A percentile compares a stretch with the other conserved stretches of the same genome.
phyloP scores from a whole-genome alignment of 129 eudicot species.

The Lactuca sativa region DNA sequence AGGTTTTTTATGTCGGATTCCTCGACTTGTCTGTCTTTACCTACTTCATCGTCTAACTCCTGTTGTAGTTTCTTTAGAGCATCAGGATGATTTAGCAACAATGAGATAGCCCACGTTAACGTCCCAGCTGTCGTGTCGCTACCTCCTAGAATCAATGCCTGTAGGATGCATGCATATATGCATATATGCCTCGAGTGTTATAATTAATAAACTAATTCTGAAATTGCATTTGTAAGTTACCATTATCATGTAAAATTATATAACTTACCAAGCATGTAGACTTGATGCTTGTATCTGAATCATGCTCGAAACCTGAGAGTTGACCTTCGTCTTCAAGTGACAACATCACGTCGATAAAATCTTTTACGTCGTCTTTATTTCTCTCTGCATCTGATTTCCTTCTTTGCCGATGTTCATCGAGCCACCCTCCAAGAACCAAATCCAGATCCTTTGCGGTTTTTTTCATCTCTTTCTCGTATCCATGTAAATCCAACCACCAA shows the following conservation, averaged over 20 bases:
- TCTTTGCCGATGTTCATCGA: constrained; percentile 34
- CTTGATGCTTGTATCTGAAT: constrained; percentile 31
- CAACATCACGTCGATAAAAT: constrained; percentile 37
- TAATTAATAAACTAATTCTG: no score
- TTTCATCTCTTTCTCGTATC: constrained; percentile 37
- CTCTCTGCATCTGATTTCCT: background rate
- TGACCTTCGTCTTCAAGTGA: constrained; percentile 31
- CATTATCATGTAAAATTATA: no score
- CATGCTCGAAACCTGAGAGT: constrained; percentile 10
- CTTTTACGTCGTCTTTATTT: constrained; percentile 5
- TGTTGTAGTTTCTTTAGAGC: constrained; percentile 28
- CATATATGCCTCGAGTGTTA: no score
- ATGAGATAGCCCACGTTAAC: constrained; percentile 35
- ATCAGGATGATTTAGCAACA: constrained; percentile 30
- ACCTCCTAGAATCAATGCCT: constrained; percentile 31
- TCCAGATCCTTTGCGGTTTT: constrained; percentile 22
- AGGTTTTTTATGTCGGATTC: constrained; percentile 41
- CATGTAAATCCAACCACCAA: constrained; percentile 36
- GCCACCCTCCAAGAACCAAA: constrained; percentile 24
- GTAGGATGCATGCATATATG: no score
- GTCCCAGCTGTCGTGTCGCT: constrained; percentile 28
- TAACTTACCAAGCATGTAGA: constrained; percentile 37
- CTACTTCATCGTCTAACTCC: constrained; percentile 35
- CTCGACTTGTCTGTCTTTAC: constrained; percentile 34
- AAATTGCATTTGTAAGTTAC: no score